Evolutionary conservation across 305 asterid genomes (phyloP), one percentile per base, ranked within the genome.

Genomic region (Ajuga reptans): DNA sequence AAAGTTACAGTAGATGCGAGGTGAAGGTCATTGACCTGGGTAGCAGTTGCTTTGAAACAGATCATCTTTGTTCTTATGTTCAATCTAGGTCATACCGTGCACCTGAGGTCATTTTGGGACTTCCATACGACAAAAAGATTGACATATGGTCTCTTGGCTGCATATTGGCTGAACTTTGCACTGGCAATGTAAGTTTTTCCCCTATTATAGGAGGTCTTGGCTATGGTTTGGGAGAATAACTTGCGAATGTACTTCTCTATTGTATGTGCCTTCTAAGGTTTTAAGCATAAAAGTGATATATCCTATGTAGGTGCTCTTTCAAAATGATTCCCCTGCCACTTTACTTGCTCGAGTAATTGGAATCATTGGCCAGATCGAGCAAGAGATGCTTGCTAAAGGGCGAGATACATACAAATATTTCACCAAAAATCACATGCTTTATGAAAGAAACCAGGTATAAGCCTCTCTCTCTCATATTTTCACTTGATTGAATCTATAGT

Each of bases 91-190:
- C 98, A 43, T 92, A 92, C 74, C 95, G 98, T 8, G 98, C 98
- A 29, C 98, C 98, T 16, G 98, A 92, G 82, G 96, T 92, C 66
- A 89, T 92, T 79, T 80, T 92, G 84, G 96, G 98, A 65, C 92
- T 87, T 82, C 96, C 96, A 29, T 92, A 92, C 78, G 91, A 86
- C 80, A 87, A 89, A 73, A 92, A 89, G 82, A 92, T 92, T 7
- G 98, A 92, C 74, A 70, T 92, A 64, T 92, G 98, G 98, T 92
- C 98, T 10, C 96, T 92, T 68, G 98, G 98, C 55, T 92, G 98
- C 89, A 92, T 92, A 77, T 82, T 92, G 86, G 98, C 98, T 31
- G 98, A 92, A 81, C 96, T 92, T 77, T 92, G 98, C 76, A 86
- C 96, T 8, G 98, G 98, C 79, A 92, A 89, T 80, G 98, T 92